Percentiles rank a stretch among this genome's conserved stretches.
These are phyloP conservation scores for Diaporthe ampelina DNA, from an alignment of 2,329 filamentous ascomycete species.

Conservation along the genomic window DNA sequence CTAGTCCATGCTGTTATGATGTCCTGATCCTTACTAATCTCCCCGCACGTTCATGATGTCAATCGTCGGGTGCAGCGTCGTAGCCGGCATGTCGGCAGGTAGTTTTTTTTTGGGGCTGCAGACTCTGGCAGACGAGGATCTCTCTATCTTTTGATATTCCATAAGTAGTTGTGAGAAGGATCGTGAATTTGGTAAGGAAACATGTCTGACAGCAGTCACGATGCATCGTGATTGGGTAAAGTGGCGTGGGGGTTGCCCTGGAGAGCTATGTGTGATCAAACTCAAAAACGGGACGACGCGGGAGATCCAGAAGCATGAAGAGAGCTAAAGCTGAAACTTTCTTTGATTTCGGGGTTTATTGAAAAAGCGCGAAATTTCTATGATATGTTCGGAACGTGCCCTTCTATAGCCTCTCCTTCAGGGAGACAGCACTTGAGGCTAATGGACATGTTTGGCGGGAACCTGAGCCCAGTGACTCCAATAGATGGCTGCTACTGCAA, in stretches of 20 bases:
- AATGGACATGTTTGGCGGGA: neutral
- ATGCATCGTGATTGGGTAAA: neutral
- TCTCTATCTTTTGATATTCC: too few species aligned
- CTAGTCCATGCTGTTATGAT: neutral
- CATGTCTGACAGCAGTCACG: neutral
- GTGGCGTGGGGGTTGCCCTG: neutral
- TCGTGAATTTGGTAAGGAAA: too few species aligned
- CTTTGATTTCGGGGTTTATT: neutral
- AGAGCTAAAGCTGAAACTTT: neutral
- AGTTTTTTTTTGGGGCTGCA: neutral
- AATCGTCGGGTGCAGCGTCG: conserved; percentile 5
- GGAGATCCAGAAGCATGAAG: neutral
- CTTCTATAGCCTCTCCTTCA: neutral
- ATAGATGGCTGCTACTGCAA: neutral
- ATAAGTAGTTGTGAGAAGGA: neutral
- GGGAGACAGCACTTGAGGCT: too few species aligned
- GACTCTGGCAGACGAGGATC: too few species aligned
- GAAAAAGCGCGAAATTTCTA: neutral
- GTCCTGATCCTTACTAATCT: conserved; percentile 22
- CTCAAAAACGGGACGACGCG: neutral
- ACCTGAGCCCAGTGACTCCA: neutral
- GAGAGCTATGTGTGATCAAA: neutral
- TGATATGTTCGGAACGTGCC: neutral
- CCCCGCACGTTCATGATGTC: conserved; percentile 30
- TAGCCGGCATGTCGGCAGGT: conserved; percentile 5